phyloP scores from a whole-genome alignment of 352 stramenopile genomes.

The Phytophthora sansomeana region DNA sequence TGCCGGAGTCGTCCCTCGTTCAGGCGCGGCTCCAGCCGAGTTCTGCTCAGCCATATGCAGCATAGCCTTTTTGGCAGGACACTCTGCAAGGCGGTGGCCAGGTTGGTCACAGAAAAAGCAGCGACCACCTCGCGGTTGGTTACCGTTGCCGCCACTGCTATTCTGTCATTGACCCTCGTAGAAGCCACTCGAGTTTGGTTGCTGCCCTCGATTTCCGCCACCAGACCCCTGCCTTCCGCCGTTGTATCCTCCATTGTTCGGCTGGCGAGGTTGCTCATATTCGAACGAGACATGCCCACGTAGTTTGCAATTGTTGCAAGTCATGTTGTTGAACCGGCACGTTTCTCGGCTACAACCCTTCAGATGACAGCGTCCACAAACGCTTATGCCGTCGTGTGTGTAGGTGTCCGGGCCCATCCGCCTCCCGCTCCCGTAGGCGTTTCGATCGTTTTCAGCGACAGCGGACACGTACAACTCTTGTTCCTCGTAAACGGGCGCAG shows the following conservation, averaged over 20 bases:
- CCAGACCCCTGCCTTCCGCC: no score
- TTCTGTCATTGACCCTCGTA: no score
- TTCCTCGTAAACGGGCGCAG: neutral
- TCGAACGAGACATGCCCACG: neutral
- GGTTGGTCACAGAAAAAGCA: neutral
- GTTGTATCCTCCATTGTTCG: neutral
- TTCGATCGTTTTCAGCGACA: neutral
- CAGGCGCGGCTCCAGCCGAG: neutral
- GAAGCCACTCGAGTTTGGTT: no score
- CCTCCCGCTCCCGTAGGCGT: neutral
- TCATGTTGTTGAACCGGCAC: conserved; percentile 3
- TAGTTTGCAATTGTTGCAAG: neutral
- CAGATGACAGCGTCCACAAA: neutral
- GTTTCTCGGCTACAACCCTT: neutral
- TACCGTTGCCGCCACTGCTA: no score
- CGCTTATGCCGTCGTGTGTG: neutral
- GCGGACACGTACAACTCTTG: neutral
- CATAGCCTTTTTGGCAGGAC: neutral
- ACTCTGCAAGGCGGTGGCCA: neutral
- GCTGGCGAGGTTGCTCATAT: neutral
- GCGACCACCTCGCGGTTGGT: neutral
- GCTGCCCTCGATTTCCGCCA: no score
- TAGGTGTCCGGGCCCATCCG: neutral
- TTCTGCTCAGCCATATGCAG: neutral
- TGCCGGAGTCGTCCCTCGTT: neutral